These are phyloP conservation scores for Phallus indusiatus DNA, from an alignment of 768 basidiomycete species.

Conservation along the genomic window DNA sequence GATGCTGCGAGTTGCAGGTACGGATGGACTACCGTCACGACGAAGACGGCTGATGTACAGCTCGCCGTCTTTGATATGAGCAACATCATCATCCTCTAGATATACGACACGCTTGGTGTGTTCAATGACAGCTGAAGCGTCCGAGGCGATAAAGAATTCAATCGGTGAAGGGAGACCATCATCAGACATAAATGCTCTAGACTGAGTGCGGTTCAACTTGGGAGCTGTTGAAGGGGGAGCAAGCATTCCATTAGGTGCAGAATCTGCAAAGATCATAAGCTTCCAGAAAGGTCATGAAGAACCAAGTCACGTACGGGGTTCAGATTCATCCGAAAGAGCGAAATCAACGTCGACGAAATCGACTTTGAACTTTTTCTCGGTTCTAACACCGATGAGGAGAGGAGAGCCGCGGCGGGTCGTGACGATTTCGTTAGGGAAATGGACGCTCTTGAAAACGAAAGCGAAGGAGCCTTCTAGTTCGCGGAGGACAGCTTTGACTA, in stretches of 20 bases:
- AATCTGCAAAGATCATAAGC: slow-evolving; percentile 32
- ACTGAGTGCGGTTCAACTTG: slow-evolving; percentile 88
- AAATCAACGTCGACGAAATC: slow-evolving; percentile 99
- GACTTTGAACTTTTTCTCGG: slow-evolving; percentile 98
- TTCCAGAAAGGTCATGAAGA: slow-evolving; percentile 13
- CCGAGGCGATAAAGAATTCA: slow-evolving; percentile 98
- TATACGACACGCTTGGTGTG: slow-evolving; percentile 99
- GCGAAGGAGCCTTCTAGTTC: slow-evolving; percentile 99
- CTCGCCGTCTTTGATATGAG: slow-evolving; percentile 93
- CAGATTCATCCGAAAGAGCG: slow-evolving; percentile 58
- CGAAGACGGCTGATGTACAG: slow-evolving; percentile 98
- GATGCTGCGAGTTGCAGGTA: slow-evolving; percentile 78
- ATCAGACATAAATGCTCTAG: slow-evolving; percentile 96
- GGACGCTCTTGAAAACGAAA: slow-evolving; percentile 94
- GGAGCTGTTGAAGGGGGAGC: slow-evolving; percentile 45
- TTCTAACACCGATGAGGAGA: slow-evolving; percentile 95
- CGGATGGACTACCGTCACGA: slow-evolving; percentile 52
- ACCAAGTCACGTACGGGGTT: slow-evolving; percentile 28
- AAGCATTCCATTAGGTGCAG: slow-evolving; percentile 49
- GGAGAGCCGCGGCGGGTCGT: slow-evolving; percentile 96
- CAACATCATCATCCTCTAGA: slow-evolving; percentile 98
- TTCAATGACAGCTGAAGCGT: slow-evolving; percentile 92
- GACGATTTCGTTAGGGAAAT: slow-evolving; percentile 94
- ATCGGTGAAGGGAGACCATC: slow-evolving; percentile 98
- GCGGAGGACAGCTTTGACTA: slow-evolving; percentile 92